These are phyloP conservation scores for Fusarium sp. DNA, from an alignment of 2,329 filamentous ascomycete genomes.

Conservation along the genomic window DNA sequence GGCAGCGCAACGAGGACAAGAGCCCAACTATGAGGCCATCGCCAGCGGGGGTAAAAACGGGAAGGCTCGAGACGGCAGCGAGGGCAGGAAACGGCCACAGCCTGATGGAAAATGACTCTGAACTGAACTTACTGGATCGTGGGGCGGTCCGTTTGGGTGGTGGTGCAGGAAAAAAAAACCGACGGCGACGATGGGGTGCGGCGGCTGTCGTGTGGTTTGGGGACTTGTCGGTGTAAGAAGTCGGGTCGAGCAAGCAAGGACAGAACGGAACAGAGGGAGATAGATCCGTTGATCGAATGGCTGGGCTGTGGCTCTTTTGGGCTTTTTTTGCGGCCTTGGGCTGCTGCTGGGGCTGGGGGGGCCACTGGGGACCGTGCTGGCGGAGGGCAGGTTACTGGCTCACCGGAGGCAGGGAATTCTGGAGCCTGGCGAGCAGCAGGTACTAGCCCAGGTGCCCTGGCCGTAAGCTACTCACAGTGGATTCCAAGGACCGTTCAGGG, in stretches of 20 bases:
- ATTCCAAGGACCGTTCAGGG: slow-evolving; percentile 27
- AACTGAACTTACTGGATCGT: slow-evolving; percentile 44
- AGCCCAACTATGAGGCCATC: slow-evolving; percentile 38
- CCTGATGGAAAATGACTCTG: slow-evolving; percentile 24
- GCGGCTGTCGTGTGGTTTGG: slow-evolving; percentile 42
- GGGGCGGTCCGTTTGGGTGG: slow-evolving; percentile 46
- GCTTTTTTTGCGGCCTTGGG: slow-evolving; percentile 39
- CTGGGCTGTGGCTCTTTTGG: slow-evolving; percentile 19
- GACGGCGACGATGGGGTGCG: slow-evolving; percentile 43
- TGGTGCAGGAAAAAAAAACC: slow-evolving; percentile 48
- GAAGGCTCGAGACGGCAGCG: slow-evolving; percentile 6
- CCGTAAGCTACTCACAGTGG: slow-evolving; percentile 1
- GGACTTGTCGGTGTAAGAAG: slow-evolving; percentile 48
- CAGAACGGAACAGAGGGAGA: slow-evolving; percentile 36
- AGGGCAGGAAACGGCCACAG: neutral
- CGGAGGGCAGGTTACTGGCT: slow-evolving; percentile 30
- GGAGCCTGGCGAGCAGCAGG: slow-evolving; percentile 34
- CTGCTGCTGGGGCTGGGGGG: slow-evolving; percentile 25
- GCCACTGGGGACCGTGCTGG: slow-evolving; percentile 25
- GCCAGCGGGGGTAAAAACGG: slow-evolving; percentile 23
- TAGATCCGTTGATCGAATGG: slow-evolving; percentile 11
- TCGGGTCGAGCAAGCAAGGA: slow-evolving; percentile 29
- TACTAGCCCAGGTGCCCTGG: neutral
- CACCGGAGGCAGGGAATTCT: slow-evolving; percentile 31
- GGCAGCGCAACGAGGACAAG: slow-evolving; percentile 22